phyloP scores from a whole-genome alignment of 192 early-diverging fungal species.

The Linnemannia zychae region DNA sequence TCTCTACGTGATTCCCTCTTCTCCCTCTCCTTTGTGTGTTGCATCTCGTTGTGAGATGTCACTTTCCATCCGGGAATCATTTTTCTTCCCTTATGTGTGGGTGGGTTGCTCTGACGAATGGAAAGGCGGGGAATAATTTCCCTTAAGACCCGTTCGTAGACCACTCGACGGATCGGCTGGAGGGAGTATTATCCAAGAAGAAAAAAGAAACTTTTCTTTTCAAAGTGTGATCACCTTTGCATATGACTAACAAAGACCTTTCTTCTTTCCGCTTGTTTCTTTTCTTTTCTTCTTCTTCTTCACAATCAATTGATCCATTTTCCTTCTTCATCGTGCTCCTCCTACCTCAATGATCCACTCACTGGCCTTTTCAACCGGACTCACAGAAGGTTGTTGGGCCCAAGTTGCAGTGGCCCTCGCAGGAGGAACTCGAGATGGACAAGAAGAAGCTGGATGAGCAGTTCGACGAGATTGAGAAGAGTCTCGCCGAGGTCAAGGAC shows the following conservation, averaged over 20 bases:
- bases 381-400: conserved; percentile 69
- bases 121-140: conserved; percentile 9
- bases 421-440: conserved; percentile 80
- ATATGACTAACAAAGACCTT: conserved; percentile 1
- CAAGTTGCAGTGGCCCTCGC: conserved; percentile 70
- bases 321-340: conserved; percentile 15
- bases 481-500: conserved; percentile 50
- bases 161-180: conserved; percentile 11
- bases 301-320: neutral
- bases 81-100: neutral
- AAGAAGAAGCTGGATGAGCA: conserved; percentile 77
- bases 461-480: conserved; percentile 66
- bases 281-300: conserved; percentile 2
- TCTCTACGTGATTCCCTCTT: conserved; percentile 5
- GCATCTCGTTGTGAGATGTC: conserved; percentile 10
- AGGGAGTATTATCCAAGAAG: neutral
- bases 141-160: neutral
- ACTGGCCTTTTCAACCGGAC: neutral
- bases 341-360: conserved; percentile 25
- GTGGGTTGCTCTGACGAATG: neutral
- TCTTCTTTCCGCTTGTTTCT: neutral
- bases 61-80: neutral
- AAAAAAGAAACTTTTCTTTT: conserved; percentile 7
- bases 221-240: conserved; percentile 7
- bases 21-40: neutral